A percentile compares a stretch with the other conserved stretches of the same genome.
Conservation (phyloP, 805 yeast genomes). For the Saccharomycopsis javanensis region DNA sequence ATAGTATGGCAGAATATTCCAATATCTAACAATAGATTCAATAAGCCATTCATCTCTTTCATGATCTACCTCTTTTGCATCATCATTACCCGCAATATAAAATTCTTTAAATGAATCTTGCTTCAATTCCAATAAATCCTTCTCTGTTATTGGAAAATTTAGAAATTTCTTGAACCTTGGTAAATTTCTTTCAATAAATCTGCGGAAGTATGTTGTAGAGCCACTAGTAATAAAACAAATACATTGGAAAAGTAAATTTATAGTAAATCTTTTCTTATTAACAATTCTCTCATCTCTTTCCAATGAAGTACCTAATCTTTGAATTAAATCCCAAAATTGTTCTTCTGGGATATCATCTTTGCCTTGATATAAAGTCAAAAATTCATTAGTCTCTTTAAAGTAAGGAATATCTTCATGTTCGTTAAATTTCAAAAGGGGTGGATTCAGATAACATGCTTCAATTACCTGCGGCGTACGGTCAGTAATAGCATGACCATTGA, state of each 20-base stretch:
- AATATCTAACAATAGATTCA: slow-evolving; percentile 47
- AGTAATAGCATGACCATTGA: slow-evolving; percentile 22
- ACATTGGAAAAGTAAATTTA: slow-evolving; percentile 57
- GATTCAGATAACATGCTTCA: slow-evolving; percentile 21
- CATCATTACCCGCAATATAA: slow-evolving; percentile 2
- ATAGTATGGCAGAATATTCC: slow-evolving; percentile 32
- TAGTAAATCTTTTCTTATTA: slow-evolving; percentile 35
- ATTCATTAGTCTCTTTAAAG: slow-evolving; percentile 27
- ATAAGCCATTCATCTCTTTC: slow-evolving; percentile 33
- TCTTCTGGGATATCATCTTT: slow-evolving; percentile 21
- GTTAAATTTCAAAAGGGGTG: slow-evolving; percentile 22
- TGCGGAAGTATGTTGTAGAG: slow-evolving; percentile 69
- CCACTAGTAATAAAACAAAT: slow-evolving; percentile 79
- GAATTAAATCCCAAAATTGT: slow-evolving; percentile 26
- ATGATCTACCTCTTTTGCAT: slow-evolving; percentile 20
- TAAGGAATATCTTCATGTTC: slow-evolving; percentile 26
- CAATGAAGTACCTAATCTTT: slow-evolving; percentile 25
- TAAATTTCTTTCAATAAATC: slow-evolving; percentile 37
- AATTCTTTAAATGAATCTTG: slow-evolving; percentile 23
- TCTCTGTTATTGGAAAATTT: slow-evolving; percentile 21
- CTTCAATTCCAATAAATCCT: slow-evolving; percentile 8
- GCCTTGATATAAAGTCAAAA: slow-evolving; percentile 20
- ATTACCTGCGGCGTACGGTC: slow-evolving; percentile 4
- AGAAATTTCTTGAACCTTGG: slow-evolving; percentile 20
- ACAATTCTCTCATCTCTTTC: slow-evolving; percentile 19